Conservation (phyloP, 1,284 basidiomycete species). For the Ganoderma sp. region DNA sequence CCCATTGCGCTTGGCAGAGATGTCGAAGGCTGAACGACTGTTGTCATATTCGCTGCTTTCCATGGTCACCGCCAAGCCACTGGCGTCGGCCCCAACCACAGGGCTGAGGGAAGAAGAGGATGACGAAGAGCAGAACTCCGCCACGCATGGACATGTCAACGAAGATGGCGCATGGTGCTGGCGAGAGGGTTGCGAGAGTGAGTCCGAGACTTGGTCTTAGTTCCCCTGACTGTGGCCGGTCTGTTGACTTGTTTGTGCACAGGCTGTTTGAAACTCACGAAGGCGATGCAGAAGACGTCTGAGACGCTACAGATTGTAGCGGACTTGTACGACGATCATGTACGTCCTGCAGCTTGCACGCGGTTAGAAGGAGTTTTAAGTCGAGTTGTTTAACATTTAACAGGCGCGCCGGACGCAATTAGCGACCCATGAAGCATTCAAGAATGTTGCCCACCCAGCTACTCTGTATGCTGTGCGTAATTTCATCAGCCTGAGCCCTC, state of each 20-base stretch:
- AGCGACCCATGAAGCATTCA: conserved; percentile 76
- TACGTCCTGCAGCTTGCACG: conserved; percentile 41
- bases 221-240: not conserved
- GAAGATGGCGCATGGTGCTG: conserved; percentile 86
- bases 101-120: conserved; percentile 57
- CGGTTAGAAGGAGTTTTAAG: not conserved
- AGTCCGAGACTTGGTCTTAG: conserved; percentile 36
- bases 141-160: conserved; percentile 64
- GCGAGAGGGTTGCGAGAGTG: conserved; percentile 76
- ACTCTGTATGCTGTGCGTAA: conserved; percentile 66
- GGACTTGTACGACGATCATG: conserved; percentile 80
- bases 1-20: conserved; percentile 51
- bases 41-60: conserved; percentile 74
- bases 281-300: conserved; percentile 77
- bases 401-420: conserved; percentile 76
- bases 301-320: conserved; percentile 78
- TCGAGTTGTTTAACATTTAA: conserved; percentile 12
- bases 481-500: not conserved
- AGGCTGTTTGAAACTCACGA: conserved; percentile 80
- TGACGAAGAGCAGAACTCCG: conserved; percentile 46
- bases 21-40: conserved; percentile 73
- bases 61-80: conserved; percentile 69
- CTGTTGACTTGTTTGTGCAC: not conserved
- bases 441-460: conserved; percentile 75
- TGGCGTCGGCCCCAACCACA: conserved; percentile 54